A percentile compares a stretch with the other conserved stretches of the same genome.
Evolutionary conservation across 441 rosid genomes (phyloP).

Genomic region (Populus trichocarpa): DNA sequence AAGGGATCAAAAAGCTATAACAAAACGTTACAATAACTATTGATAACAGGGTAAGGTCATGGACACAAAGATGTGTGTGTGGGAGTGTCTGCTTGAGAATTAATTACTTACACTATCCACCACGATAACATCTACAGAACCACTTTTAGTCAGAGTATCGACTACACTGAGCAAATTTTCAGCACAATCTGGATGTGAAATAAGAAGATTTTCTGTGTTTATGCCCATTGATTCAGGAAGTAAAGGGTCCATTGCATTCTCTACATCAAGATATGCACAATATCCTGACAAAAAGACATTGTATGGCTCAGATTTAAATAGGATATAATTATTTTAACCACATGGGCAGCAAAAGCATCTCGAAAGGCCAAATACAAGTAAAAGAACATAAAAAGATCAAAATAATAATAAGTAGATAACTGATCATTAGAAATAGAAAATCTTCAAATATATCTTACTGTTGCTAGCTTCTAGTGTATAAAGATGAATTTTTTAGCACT

Average conservation of each 20-base stretch:
- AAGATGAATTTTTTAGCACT: background rate
- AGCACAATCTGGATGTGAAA: constrained; percentile 79
- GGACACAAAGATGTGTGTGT: background rate
- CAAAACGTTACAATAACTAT: background rate
- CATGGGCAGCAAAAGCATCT: background rate
- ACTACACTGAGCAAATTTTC: constrained; percentile 79
- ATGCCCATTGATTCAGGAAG: constrained; percentile 83
- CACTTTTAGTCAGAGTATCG: constrained; percentile 66
- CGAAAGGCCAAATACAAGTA: background rate
- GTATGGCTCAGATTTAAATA: background rate
- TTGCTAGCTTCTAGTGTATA: background rate
- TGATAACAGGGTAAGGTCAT: background rate
- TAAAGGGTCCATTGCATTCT: constrained; percentile 76
- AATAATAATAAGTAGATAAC: background rate
- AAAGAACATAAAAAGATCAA: background rate
- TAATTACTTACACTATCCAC: constrained; percentile 52
- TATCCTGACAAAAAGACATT: constrained; percentile 45
- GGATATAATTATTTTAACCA: constrained; percentile 5
- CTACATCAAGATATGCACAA: constrained; percentile 92
- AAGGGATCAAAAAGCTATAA: background rate
- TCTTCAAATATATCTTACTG: background rate
- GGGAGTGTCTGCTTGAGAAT: background rate
- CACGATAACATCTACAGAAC: too few species aligned
- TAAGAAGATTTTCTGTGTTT: constrained; percentile 71
- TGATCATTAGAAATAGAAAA: background rate